Base-by-base conservation (phyloP, 2,329 filamentous ascomycete genomes). In the Hypoxylon rubiginosum region DNA sequence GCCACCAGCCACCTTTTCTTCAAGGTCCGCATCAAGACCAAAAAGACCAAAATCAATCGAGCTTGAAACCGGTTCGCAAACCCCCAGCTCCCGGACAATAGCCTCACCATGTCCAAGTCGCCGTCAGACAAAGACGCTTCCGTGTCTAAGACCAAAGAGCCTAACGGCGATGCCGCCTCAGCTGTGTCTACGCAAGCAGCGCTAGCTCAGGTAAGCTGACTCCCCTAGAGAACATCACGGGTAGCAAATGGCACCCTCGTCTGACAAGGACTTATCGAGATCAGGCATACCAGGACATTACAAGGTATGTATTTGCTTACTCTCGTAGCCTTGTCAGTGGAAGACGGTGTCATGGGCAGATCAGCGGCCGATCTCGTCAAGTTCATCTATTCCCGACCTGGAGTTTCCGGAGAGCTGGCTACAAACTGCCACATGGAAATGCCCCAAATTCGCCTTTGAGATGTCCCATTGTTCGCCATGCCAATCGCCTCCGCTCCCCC, bases 271-370 rank as follows among this genome's bases (percentile, higher is more conserved):
- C 64, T 50, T 64, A 19, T 51, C 24, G 34, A 21, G 15, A 62
- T 72, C 74, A 78, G 76, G 75, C 76, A 69, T 77, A 76, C 62
- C 71, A 66, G 64, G 74, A 77, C 62, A 73, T 78, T 62, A 72
- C 74, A 53, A 77, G 72, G 75, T 77, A 74, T 64, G 74, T 73
- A 32, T 46, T 34, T 56, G 19, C 51, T 55, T 64, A 43, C 32
- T 51, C 50, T 50, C 26, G 49, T 9, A 64, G 55, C 55, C 55
- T 58, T 48, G 45, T 30, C 19, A 15, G 10, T 17, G 28, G 11
- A 39, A 49, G 30, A 41, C 26, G 19, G 45, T 39, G 53, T 26
- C 32, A 43, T 45, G 58, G 58, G 15, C 26, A 64, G 67, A 69
- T 67, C 64, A 48, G 39, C 62, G 4, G 58, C 58, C 51, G 62